Evolutionary conservation across 306 rosid species (phyloP).

Genomic region (Vigna hirtella): DNA sequence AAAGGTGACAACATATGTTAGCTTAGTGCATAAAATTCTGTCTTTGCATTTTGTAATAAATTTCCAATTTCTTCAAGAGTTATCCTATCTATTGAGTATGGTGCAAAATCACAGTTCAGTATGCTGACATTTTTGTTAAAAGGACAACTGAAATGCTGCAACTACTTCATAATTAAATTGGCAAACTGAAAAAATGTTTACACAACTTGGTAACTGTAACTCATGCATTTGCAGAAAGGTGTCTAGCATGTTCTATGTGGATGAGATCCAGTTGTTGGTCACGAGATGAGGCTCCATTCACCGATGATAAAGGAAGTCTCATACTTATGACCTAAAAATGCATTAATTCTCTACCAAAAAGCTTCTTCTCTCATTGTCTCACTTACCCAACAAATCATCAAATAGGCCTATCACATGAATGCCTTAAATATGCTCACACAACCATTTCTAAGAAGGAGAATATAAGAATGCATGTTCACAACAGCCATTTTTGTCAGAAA

Average conservation of each 20-base stretch:
- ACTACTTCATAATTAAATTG: constrained; percentile 7
- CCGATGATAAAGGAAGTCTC: constrained; percentile 25
- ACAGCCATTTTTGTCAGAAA: not conserved
- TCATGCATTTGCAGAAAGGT: constrained; percentile 15
- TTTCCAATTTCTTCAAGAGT: not conserved
- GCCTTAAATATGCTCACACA: constrained; percentile 35
- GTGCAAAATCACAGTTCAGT: not conserved
- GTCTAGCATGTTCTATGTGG: constrained; percentile 27
- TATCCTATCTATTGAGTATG: not conserved
- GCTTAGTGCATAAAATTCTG: too few species aligned
- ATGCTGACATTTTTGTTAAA: not conserved
- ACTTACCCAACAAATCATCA: constrained; percentile 48
- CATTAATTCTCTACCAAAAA: constrained; percentile 40
- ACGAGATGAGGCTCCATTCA: constrained; percentile 44
- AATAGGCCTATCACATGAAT: constrained; percentile 46
- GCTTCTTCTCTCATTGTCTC: constrained; percentile 30
- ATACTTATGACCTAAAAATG: not conserved
- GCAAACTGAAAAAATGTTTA: not conserved
- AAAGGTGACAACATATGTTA: too few species aligned
- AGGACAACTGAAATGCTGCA: not conserved
- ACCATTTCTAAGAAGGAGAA: not conserved
- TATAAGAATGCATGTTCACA: constrained; percentile 42
- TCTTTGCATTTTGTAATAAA: not conserved
- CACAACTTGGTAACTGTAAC: not conserved
- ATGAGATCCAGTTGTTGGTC: constrained; percentile 26